Evolutionary conservation across 2,329 filamentous ascomycete species (phyloP), one percentile per base, ranked within the genome.

Genomic region (Allantophomopsis cytisporea): DNA sequence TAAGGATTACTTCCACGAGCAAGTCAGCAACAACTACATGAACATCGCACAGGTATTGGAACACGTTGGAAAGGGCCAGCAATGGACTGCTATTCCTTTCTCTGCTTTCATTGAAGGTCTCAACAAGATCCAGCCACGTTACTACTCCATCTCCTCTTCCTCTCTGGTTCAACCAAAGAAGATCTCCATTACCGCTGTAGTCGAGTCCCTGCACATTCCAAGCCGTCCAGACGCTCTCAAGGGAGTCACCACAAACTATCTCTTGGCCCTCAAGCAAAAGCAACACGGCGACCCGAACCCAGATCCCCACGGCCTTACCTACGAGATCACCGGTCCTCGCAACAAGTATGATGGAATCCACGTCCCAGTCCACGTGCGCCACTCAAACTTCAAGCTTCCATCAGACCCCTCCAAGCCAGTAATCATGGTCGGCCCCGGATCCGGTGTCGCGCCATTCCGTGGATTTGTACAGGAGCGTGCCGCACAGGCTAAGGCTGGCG

Each of bases 131-230:
- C 91, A 98, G 61, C 89, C 91, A 31, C 85, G 91, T 37, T 98
- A 96, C 71, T 98, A 98, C 68, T 98, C 93, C 37, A 98, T 98
- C 60, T 98, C 91, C 2, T 98, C 93, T 1, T 96, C 91, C 1
- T 95, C 91, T 6, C 61, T 87, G 7, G 88, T 94, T 13, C 88
- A 98, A 58, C 88, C 91, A 58, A 80, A 94, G 63, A 89, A 87
- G 66, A 87, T 98, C 49, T 85, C 91, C 44, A 83, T 98, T 53
- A 98, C 91, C 13, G 89, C 89, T 41, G 82, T 96, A 32, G 89
- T 98, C 43, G 91, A 96, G 60, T 85, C 80, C 11, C 73, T 87
- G 50, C 64, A 75, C 43, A 73, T 94, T 47, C 79, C 86, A 15
- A 83, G 83, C 48, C 80, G 85, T 37, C 68, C 74, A 23, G 80